These are phyloP conservation scores for Mercurialis annua DNA, from an alignment of 345 rosid genomes.

Conservation along the genomic window DNA sequence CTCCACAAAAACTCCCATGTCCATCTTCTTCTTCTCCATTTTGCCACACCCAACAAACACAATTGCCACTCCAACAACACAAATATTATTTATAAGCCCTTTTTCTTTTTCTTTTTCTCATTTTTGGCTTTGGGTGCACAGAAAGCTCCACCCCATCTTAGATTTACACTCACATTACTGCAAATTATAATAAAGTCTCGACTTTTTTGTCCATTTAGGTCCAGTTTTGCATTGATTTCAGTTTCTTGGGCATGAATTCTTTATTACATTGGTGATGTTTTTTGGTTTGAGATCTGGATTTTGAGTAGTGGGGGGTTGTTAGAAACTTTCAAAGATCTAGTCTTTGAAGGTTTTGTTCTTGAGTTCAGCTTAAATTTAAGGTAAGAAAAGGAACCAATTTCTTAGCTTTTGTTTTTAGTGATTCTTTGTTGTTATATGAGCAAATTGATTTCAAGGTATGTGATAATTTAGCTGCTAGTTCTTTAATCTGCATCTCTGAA, in stretches of 20 bases:
- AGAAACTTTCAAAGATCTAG: constrained; percentile 46
- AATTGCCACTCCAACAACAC: constrained; percentile 11
- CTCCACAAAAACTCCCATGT: constrained; percentile 23
- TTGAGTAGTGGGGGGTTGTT: constrained; percentile 18
- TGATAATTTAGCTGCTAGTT: not conserved
- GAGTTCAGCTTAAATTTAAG: constrained; percentile 26
- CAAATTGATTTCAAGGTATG: not conserved
- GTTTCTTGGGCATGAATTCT: constrained; percentile 13
- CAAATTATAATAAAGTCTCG: constrained; percentile 23
- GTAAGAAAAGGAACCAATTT: constrained; percentile 23
- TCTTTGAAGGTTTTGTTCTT: constrained; percentile 24
- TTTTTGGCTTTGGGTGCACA: constrained; percentile 38
- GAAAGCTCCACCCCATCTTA: constrained; percentile 72
- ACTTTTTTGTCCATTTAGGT: constrained; percentile 29
- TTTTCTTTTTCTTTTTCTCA: constrained; percentile 26
- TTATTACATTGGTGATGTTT: constrained; percentile 11
- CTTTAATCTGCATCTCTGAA: constrained; percentile 6
- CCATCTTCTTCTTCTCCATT: constrained; percentile 15
- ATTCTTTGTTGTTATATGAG: constrained; percentile 3
- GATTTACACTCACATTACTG: constrained; percentile 41
- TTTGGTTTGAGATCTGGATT: constrained; percentile 46
- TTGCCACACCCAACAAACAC: constrained; percentile 3
- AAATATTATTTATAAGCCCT: no score
- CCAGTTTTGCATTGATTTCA: constrained; percentile 30
- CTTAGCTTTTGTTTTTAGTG: not conserved